Evolutionary conservation across 768 basidiomycete genomes (phyloP).

Genomic region (Boletellus sp.): DNA sequence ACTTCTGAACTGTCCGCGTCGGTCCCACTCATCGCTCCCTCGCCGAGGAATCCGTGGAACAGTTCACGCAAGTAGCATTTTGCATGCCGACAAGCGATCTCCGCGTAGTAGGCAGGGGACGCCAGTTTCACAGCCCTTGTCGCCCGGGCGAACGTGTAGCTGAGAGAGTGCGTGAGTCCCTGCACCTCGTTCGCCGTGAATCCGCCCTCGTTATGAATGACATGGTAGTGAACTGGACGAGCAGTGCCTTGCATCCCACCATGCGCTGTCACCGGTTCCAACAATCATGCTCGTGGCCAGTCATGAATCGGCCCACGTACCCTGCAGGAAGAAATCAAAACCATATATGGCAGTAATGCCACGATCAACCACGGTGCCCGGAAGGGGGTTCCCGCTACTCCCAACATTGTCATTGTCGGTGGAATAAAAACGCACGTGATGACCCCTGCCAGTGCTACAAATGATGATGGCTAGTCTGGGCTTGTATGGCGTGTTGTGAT

Average conservation of each 20-base stretch:
- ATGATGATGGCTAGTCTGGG: conserved; percentile 45
- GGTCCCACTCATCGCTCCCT: neutral
- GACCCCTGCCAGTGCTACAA: conserved; percentile 48
- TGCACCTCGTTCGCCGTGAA: neutral
- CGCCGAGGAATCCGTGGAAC: neutral
- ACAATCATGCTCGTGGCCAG: neutral
- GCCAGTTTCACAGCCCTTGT: neutral
- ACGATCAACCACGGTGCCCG: conserved; percentile 48
- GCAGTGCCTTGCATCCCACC: neutral
- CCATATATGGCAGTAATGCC: conserved; percentile 45
- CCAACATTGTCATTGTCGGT: conserved; percentile 25
- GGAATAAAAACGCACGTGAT: conserved; percentile 48
- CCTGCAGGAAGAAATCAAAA: conserved; percentile 49
- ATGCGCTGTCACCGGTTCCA: neutral
- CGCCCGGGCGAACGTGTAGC: conserved; percentile 3
- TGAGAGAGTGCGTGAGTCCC: neutral
- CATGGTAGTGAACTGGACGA: neutral
- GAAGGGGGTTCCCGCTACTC: conserved; percentile 39
- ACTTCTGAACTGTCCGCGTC: neutral
- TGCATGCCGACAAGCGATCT: neutral
- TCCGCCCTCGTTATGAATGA: conserved; percentile 1
- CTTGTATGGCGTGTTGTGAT: conserved; percentile 30
- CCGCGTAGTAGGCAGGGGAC: neutral
- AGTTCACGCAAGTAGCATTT: neutral
- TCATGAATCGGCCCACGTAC: conserved; percentile 4